A percentile compares a stretch with the other conserved stretches of the same genome.
Evolutionary conservation across 2,329 filamentous ascomycete genomes (phyloP).

Genomic region (Monosporascus sp.): DNA sequence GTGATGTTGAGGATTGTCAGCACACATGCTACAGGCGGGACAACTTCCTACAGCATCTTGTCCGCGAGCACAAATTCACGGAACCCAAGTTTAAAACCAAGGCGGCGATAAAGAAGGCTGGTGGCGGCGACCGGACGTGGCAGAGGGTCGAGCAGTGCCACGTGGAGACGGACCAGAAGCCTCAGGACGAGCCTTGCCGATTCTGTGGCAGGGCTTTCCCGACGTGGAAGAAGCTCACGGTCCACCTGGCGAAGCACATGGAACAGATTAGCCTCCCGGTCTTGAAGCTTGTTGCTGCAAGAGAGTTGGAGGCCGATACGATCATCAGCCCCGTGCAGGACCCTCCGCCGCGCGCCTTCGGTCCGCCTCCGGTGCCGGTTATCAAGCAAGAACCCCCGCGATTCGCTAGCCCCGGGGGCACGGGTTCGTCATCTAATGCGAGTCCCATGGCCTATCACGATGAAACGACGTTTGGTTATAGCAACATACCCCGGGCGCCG

Average conservation of each 20-base stretch:
- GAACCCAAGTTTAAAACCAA: constrained; percentile 79
- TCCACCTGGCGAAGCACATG: constrained; percentile 94
- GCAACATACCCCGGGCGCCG: constrained; percentile 10
- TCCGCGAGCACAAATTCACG: constrained; percentile 80
- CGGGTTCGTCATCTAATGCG: constrained; percentile 9
- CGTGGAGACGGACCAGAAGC: constrained; percentile 57
- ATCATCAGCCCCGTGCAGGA: constrained; percentile 64
- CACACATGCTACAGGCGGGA: constrained; percentile 84
- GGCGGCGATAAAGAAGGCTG: constrained; percentile 56
- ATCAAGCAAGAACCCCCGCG: constrained; percentile 25
- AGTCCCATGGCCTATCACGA: constrained; percentile 14
- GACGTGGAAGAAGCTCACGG: constrained; percentile 88
- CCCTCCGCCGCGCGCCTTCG: constrained; percentile 35
- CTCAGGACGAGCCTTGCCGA: constrained; percentile 73
- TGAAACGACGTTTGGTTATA: constrained; percentile 10
- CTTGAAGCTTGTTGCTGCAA: constrained; percentile 51
- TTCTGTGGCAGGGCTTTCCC: constrained; percentile 79
- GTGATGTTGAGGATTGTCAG: constrained; percentile 71
- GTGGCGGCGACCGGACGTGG: constrained; percentile 62
- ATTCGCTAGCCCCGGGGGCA: constrained; percentile 11
- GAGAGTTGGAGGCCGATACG: constrained; percentile 52
- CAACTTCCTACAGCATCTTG: constrained; percentile 89
- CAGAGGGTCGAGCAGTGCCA: constrained; percentile 73
- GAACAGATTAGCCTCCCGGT: constrained; percentile 84
- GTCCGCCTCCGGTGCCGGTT: constrained; percentile 25